A percentile compares a stretch with the other conserved stretches of the same genome.
Conservation (phyloP, 768 basidiomycete genomes). For the Trametes gibbosa region DNA sequence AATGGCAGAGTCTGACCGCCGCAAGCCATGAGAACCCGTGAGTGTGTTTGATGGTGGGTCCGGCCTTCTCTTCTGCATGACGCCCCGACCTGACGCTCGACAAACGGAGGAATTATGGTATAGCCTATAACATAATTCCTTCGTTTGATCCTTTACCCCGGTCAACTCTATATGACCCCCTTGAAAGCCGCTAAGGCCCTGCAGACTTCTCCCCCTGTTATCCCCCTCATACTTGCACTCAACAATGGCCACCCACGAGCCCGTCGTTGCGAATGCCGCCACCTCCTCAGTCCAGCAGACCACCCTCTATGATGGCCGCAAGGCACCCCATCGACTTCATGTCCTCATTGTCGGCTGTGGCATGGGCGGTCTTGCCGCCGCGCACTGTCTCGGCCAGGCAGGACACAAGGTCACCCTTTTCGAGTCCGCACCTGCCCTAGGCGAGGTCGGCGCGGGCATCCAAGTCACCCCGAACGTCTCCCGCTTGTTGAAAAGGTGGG, state of each 20-base stretch:
- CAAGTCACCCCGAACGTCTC: slow-evolving; percentile 42
- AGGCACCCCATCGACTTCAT: slow-evolving; percentile 34
- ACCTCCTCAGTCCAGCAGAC: slow-evolving; percentile 17
- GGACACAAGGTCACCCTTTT: slow-evolving; percentile 40
- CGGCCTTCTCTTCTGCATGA: slow-evolving; percentile 14
- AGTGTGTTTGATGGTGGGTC: neutral
- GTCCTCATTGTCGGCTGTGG: slow-evolving; percentile 43
- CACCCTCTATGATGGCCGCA: slow-evolving; percentile 30
- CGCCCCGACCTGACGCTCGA: slow-evolving; percentile 5
- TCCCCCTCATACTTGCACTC: neutral
- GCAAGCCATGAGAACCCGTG: slow-evolving; percentile 8
- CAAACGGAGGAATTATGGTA: too few species aligned
- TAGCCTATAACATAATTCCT: slow-evolving; percentile 10
- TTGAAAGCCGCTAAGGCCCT: neutral
- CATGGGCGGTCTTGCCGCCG: slow-evolving; percentile 41
- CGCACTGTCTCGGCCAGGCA: slow-evolving; percentile 37
- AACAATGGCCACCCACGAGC: slow-evolving; percentile 5
- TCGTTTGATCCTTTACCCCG: slow-evolving; percentile 13
- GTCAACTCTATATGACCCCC: slow-evolving; percentile 10
- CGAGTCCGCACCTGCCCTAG: slow-evolving; percentile 36
- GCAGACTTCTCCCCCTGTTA: neutral
- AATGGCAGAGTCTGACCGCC: neutral
- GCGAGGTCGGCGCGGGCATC: slow-evolving; percentile 44
- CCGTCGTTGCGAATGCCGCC: slow-evolving; percentile 11
- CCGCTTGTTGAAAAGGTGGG: slow-evolving; percentile 39